Percentiles rank a stretch among this genome's conserved stretches.
Conservation (phyloP, 2,329 filamentous ascomycete species). For the Phialophora macrospora region DNA sequence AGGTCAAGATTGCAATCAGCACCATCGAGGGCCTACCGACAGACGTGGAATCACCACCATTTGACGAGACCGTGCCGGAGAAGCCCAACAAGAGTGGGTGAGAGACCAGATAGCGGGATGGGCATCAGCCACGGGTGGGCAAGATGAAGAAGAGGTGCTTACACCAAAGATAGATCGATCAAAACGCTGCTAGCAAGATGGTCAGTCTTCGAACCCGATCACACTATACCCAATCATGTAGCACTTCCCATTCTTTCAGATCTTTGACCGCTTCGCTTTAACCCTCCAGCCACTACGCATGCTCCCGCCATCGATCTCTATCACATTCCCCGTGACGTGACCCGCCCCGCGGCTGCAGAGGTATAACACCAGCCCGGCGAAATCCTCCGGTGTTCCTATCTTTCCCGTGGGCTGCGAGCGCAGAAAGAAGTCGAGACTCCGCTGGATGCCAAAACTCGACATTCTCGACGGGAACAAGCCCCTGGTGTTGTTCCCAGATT, state of each 20-base stretch:
- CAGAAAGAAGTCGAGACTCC: conserved; percentile 55
- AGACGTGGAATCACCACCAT: background rate
- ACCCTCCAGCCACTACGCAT: conserved; percentile 50
- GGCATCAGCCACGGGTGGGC: no score
- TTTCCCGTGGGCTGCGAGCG: conserved; percentile 53
- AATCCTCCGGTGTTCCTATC: conserved; percentile 56
- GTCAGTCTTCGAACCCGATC: background rate
- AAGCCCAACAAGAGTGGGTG: background rate
- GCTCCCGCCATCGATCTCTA: conserved; percentile 56
- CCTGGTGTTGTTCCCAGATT: conserved; percentile 36
- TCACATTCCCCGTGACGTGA: conserved; percentile 52
- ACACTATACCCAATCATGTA: background rate
- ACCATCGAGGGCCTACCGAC: background rate
- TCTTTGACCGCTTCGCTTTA: conserved; percentile 39
- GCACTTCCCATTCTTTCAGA: conserved; percentile 12
- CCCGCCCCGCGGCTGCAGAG: conserved; percentile 47
- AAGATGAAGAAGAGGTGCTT: background rate
- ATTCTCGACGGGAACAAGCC: conserved; percentile 59
- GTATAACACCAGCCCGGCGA: conserved; percentile 54
- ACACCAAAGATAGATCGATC: background rate
- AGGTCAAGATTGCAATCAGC: background rate
- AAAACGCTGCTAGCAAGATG: no score
- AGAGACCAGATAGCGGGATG: background rate
- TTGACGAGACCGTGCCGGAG: background rate
- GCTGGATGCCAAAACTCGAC: conserved; percentile 58